Percentiles rank a stretch among this genome's conserved stretches.
phyloP scores from a whole-genome alignment of 352 stramenopile species.

The Phytopythium cucurbitacearum region DNA sequence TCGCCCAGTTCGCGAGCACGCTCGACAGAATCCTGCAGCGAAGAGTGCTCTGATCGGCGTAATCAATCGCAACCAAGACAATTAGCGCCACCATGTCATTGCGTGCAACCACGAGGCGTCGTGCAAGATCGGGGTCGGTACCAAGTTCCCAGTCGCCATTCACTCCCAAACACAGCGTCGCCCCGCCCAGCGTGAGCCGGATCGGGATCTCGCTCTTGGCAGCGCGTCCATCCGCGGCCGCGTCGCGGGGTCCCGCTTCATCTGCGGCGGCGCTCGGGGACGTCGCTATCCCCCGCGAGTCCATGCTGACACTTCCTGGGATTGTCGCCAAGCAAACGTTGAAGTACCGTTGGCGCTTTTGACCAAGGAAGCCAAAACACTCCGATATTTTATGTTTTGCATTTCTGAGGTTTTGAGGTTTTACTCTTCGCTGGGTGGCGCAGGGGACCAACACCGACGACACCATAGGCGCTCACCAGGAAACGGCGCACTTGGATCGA shows the following conservation, averaged over 20 bases:
- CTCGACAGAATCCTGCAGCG: conserved; percentile 38
- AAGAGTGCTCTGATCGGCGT: conserved; percentile 42
- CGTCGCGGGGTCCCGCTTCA: neutral
- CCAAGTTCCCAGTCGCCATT: conserved; percentile 63
- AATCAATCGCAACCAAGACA: conserved; percentile 4
- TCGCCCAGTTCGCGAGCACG: conserved; percentile 27
- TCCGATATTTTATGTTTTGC: too few relatives aligned
- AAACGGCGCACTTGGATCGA: too few relatives aligned
- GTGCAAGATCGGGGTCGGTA: conserved; percentile 13
- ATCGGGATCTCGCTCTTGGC: conserved; percentile 59
- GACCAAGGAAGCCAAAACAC: too few relatives aligned
- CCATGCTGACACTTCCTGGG: too few relatives aligned
- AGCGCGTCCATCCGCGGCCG: conserved; percentile 7
- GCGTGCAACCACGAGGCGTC: neutral
- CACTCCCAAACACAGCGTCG: conserved; percentile 37
- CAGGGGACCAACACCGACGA: neutral
- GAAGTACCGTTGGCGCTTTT: too few relatives aligned
- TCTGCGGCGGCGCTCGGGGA: too few relatives aligned
- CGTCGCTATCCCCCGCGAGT: too few relatives aligned
- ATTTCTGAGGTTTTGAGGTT: conserved; percentile 7
- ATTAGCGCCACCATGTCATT: conserved; percentile 6
- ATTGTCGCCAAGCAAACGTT: too few relatives aligned
- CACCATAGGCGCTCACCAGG: too few relatives aligned
- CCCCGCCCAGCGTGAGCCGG: conserved; percentile 44
- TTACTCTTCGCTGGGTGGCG: conserved; percentile 1